These are phyloP conservation scores for Yarrowia hollandica DNA, from an alignment of 805 yeast genomes.

Conservation along the genomic window DNA sequence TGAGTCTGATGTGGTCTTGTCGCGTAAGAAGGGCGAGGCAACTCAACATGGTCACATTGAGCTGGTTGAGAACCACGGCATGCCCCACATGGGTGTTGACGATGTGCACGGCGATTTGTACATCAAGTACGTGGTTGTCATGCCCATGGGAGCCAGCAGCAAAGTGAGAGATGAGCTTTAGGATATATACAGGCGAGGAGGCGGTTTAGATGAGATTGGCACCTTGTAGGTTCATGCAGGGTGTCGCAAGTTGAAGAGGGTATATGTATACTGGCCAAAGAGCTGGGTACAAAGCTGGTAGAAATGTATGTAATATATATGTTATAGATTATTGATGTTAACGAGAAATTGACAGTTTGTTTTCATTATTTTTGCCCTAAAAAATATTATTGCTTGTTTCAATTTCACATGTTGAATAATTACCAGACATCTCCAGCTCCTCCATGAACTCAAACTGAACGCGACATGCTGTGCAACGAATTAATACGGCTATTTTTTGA, in stretches of 20 bases:
- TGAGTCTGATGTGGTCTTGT: conserved; percentile 50
- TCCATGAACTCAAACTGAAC: background rate
- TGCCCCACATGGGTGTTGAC: conserved; percentile 63
- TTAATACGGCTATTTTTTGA: background rate
- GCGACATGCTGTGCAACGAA: conserved; percentile 3
- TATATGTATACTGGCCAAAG: background rate
- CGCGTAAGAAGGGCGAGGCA: conserved; percentile 53
- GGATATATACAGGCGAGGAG: background rate
- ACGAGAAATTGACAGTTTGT: background rate
- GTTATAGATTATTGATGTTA: conserved; percentile 7
- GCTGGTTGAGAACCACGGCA: conserved; percentile 70
- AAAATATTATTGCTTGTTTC: too few species aligned
- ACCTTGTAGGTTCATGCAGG: conserved; percentile 25
- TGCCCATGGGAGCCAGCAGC: conserved; percentile 35
- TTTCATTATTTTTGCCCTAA: too few species aligned
- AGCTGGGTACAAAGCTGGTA: background rate
- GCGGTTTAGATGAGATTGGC: too few species aligned
- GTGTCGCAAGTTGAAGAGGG: background rate
- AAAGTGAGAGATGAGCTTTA: conserved; percentile 23
- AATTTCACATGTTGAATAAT: too few species aligned
- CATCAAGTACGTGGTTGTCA: conserved; percentile 46
- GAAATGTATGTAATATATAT: conserved; percentile 9
- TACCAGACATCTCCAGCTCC: too few species aligned
- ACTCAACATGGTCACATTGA: conserved; percentile 73
- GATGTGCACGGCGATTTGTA: conserved; percentile 51